Conservation (phyloP, 768 basidiomycete species). For the Auriscalpium orientale region DNA sequence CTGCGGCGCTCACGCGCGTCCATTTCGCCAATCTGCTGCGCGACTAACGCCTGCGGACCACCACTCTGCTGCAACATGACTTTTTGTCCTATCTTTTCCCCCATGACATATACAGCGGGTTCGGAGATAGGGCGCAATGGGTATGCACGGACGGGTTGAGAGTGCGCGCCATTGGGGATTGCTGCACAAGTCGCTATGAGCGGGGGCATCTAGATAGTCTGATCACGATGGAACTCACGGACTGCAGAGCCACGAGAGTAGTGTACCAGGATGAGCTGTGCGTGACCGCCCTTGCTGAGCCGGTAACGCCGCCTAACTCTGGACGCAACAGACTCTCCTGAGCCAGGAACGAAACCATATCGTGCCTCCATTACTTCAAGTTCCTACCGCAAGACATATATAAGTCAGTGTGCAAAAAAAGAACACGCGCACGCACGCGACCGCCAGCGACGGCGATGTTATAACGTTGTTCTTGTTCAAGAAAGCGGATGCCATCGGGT, state of each 20-base stretch:
- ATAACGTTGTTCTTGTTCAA: constrained; percentile 63
- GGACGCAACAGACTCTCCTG: constrained; percentile 53
- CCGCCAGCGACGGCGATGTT: constrained; percentile 39
- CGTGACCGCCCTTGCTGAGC: constrained; percentile 64
- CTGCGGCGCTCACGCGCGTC: constrained; percentile 54
- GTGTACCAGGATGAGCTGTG: constrained; percentile 68
- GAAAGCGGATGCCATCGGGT: constrained; percentile 69
- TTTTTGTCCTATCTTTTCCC: constrained; percentile 70
- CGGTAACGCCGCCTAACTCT: constrained; percentile 67
- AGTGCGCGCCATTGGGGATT: constrained; percentile 48
- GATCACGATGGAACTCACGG: constrained; percentile 38
- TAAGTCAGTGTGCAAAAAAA: constrained; percentile 1
- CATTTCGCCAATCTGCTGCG: constrained; percentile 67
- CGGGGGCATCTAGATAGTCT: background rate
- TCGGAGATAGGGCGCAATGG: constrained; percentile 64
- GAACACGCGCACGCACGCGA: constrained; percentile 40
- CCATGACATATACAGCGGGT: constrained; percentile 60
- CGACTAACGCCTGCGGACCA: constrained; percentile 56
- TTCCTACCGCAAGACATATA: constrained; percentile 39
- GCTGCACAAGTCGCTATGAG: constrained; percentile 28
- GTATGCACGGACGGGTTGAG: constrained; percentile 60
- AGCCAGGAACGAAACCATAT: constrained; percentile 68
- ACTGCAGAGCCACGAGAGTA: constrained; percentile 59
- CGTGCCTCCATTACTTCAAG: constrained; percentile 71
- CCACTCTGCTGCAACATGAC: constrained; percentile 20